Percentiles rank a stretch among this genome's conserved stretches.
phyloP scores from a whole-genome alignment of 1,139 yeast genomes.

The Debaryomyces subglobosus region DNA sequence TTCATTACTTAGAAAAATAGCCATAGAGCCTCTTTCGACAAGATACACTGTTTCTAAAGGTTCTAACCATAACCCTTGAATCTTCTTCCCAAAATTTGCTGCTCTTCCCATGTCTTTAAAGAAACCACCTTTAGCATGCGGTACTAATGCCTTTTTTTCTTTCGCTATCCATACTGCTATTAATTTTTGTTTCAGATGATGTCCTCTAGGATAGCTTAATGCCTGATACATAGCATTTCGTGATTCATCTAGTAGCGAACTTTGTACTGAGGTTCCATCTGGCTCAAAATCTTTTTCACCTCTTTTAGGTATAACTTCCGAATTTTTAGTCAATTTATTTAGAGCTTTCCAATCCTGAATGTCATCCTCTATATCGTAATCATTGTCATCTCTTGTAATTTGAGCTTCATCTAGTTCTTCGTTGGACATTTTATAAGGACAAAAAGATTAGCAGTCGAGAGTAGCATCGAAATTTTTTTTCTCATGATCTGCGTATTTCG shows the following conservation, averaged over 20 bases:
- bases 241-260: conserved; percentile 52
- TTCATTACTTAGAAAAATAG: conserved; percentile 46
- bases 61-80: conserved; percentile 48
- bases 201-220: conserved; percentile 59
- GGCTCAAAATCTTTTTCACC: conserved; percentile 92
- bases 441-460: not conserved
- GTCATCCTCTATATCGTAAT: conserved; percentile 56
- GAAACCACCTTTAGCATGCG: conserved; percentile 70
- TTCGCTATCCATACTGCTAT: conserved; percentile 51
- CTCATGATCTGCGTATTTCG: not conserved
- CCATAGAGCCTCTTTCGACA: conserved; percentile 80
- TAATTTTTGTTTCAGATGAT: conserved; percentile 51
- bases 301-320: conserved; percentile 52
- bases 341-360: conserved; percentile 70
- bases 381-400: conserved; percentile 11
- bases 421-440: not conserved
- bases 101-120: conserved; percentile 74
- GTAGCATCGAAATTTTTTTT: conserved; percentile 2
- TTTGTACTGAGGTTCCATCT: conserved; percentile 71
- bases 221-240: conserved; percentile 77
- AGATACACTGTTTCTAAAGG: conserved; percentile 76
- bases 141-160: conserved; percentile 47
- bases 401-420: conserved; percentile 7
- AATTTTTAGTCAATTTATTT: conserved; percentile 24
- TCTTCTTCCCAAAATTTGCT: conserved; percentile 22